phyloP scores from a whole-genome alignment of 371 early-diverging fungal species.

The Mucor mucedo region DNA sequence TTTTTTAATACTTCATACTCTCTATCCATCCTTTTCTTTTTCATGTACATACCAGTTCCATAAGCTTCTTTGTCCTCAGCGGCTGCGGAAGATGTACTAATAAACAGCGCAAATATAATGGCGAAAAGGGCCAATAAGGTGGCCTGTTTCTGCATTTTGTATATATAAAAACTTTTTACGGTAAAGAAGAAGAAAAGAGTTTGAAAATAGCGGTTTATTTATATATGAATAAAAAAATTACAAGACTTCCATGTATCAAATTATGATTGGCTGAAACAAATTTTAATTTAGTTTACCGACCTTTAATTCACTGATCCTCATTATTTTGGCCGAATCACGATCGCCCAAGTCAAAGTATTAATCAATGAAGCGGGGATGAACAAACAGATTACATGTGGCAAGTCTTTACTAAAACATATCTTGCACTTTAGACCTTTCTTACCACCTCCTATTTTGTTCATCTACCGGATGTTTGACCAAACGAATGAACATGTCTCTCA shows the following conservation, averaged over 20 bases:
- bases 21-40: neutral
- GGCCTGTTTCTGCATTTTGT: conserved; percentile 51
- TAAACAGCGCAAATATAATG: conserved; percentile 45
- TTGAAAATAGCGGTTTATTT: conserved; percentile 10
- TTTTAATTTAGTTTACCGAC: conserved; percentile 24
- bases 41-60: conserved; percentile 50
- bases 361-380: conserved; percentile 14
- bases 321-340: conserved; percentile 29
- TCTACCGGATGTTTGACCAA: neutral
- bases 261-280: conserved; percentile 41
- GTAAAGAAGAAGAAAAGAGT: conserved; percentile 29
- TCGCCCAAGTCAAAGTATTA: conserved; percentile 31
- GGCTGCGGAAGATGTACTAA: conserved; percentile 37
- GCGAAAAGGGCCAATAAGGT: conserved; percentile 53
- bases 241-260: conserved; percentile 43
- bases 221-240: conserved; percentile 18
- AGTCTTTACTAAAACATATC: neutral
- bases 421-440: neutral
- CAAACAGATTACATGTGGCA: neutral
- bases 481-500: neutral
- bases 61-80: conserved; percentile 54
- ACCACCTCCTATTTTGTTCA: neutral
- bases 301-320: neutral
- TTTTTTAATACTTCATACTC: neutral
- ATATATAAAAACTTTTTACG: conserved; percentile 13